These are phyloP conservation scores for Neofusicoccum sp. DNA, from an alignment of 2,329 filamentous ascomycete species.

Conservation along the genomic window DNA sequence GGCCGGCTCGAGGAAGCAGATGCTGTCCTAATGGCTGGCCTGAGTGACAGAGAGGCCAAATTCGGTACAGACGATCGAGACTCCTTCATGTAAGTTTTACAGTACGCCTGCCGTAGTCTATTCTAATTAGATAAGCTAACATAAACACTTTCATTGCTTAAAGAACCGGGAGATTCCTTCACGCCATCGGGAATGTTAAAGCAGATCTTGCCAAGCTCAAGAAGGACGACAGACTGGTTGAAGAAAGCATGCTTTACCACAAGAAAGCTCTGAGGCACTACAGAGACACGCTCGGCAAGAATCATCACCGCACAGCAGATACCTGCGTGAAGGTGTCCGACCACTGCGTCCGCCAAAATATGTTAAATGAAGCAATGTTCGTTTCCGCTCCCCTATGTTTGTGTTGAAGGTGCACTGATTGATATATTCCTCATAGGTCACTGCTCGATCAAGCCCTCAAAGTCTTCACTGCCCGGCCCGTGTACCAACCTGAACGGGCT, in stretches of 20 bases:
- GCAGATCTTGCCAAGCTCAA: conserved; percentile 1
- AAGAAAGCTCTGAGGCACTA: conserved; percentile 19
- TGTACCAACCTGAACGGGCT: conserved; percentile 4
- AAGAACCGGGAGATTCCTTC: conserved; percentile 24
- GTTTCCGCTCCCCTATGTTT: not conserved
- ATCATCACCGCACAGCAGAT: conserved; percentile 23
- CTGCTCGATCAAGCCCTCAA: not conserved
- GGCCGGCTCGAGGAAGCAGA: conserved; percentile 18
- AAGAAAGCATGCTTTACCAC: conserved; percentile 21
- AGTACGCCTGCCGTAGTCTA: no score
- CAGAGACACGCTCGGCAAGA: conserved; percentile 18
- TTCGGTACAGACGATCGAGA: conserved; percentile 21
- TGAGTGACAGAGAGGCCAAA: conserved; percentile 15
- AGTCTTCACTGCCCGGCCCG: not conserved
- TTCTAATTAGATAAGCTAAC: not conserved
- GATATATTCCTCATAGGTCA: not conserved
- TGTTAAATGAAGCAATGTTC: conserved; percentile 5
- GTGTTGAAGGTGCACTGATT: not conserved
- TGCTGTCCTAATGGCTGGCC: conserved; percentile 12
- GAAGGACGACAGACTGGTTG: not conserved
- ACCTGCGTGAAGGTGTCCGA: conserved; percentile 20
- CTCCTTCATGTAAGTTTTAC: conserved; percentile 22
- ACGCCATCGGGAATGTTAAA: conserved; percentile 24
- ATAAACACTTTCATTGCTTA: not conserved
- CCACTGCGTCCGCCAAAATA: conserved; percentile 15